Base-by-base conservation (phyloP, 2,329 filamentous ascomycete genomes). In the Cytospora chrysosperma region DNA sequence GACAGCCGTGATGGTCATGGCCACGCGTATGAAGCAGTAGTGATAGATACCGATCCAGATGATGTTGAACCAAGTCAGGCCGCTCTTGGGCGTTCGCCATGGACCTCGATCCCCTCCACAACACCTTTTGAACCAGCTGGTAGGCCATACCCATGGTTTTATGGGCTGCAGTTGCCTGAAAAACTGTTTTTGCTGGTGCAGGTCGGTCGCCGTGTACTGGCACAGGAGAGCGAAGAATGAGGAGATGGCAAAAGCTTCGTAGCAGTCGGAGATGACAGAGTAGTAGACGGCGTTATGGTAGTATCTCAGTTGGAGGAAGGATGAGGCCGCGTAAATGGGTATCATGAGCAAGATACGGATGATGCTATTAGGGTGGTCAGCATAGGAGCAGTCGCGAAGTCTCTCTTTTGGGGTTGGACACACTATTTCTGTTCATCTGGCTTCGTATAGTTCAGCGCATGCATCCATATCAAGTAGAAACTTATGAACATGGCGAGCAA, bases 301-400 rank as follows among this genome's bases (percentile, higher is more conserved):
- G 78, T 85, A 93, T 68, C 84, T 81, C 69, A 92, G 86, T 65
- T 87, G 88, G 43, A 94, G 82, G 72, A 91, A 91, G 37, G 90
- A 88, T 24, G 92, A 88, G 47, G 87, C 80, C 57, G 89, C 82
- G 75, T 96, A 96, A 66, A 96, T 81, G 47, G 92, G 92, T 56
- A 96, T 85, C 91, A 96, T 94, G 74, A 93, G 88, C 28, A 96
- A 83, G 68, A 96, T 94, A 56, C 92, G 90, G 70, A 96, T 93
- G 71, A 95, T 93, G 73, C 88, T 91, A 69, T 55, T 55, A 40
- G n/a, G 19, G 10, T 47, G 10, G 53, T 65, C 24, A 66, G 64
- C 32, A 56, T 17, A 12, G 17, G 21, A 32, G 55, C 15, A 59
- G 56, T 26, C 24, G 49, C 7, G 32, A 24, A 26, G 54, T 54